These are phyloP conservation scores for Microcyclospora pomicola DNA, from an alignment of 2,329 filamentous ascomycete genomes.

Conservation along the genomic window DNA sequence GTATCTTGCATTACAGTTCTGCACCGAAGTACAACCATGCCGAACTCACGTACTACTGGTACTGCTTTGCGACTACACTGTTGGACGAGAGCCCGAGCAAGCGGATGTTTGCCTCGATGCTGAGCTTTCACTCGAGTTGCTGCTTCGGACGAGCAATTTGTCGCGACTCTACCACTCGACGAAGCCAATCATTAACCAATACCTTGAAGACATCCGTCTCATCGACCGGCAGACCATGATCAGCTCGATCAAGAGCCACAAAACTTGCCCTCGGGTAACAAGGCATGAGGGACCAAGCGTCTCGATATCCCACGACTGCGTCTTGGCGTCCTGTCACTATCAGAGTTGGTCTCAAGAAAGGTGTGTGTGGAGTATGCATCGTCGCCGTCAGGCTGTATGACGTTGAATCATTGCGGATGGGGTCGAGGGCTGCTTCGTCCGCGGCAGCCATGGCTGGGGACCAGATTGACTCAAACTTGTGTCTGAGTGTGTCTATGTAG, in stretches of 20 bases:
- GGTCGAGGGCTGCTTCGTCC: constrained; percentile 1
- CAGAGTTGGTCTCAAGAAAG: constrained; percentile 4
- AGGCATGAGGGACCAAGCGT: constrained; percentile 3
- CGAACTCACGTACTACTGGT: no score
- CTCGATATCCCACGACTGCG: constrained; percentile 5
- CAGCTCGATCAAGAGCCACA: constrained; percentile 3
- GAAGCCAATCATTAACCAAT: constrained; percentile 5
- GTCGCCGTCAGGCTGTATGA: constrained; percentile 1
- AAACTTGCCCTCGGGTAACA: constrained; percentile 6
- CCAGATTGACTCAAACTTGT: background rate
- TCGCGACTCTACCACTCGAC: constrained; percentile 3
- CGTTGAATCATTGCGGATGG: constrained; percentile 1
- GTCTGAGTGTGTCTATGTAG: constrained; percentile 1
- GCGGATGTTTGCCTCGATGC: no score
- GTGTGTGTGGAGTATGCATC: background rate
- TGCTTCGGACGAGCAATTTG: no score
- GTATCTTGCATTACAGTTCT: no score
- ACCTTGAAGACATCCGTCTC: constrained; percentile 3
- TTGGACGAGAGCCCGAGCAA: no score
- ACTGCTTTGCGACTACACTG: no score
- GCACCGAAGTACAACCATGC: no score
- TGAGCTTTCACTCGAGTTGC: no score
- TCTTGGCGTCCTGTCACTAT: constrained; percentile 6
- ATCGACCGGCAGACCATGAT: constrained; percentile 5
- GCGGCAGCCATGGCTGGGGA: constrained; percentile 3